Evolutionary conservation across 805 yeast genomes (phyloP).

Genomic region (Naumovozyma baii): DNA sequence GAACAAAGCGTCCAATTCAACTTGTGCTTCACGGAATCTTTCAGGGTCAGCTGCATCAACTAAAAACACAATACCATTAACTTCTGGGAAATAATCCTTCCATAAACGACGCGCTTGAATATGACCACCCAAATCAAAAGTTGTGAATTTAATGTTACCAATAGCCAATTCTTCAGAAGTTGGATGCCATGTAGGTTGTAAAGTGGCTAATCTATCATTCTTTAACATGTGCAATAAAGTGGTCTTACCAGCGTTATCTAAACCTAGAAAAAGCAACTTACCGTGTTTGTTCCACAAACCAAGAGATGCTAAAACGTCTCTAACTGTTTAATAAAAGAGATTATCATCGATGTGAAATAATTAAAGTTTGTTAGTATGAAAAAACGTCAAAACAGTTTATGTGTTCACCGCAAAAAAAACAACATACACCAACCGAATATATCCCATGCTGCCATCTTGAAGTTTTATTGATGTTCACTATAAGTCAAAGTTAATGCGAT

Average conservation of each 20-base stretch:
- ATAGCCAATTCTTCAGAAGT: slow-evolving; percentile 96
- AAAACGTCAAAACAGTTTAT: no score
- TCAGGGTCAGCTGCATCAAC: slow-evolving; percentile 97
- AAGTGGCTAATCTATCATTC: slow-evolving; percentile 94
- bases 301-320: slow-evolving; percentile 66
- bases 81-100: slow-evolving; percentile 99
- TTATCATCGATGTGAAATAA: no score
- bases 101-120: slow-evolving; percentile 97
- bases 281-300: slow-evolving; percentile 93
- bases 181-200: slow-evolving; percentile 97
- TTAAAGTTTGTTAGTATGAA: neutral
- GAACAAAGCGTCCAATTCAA: slow-evolving; percentile 87
- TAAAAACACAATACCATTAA: slow-evolving; percentile 89
- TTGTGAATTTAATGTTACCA: slow-evolving; percentile 92
- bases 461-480: neutral
- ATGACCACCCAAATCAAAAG: slow-evolving; percentile 98
- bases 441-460: slow-evolving; percentile 24
- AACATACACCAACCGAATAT: slow-evolving; percentile 30
- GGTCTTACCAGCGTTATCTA: slow-evolving; percentile 97
- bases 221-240: slow-evolving; percentile 76
- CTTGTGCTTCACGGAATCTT: slow-evolving; percentile 89
- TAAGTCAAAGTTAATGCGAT: neutral
- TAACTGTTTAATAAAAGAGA: slow-evolving; percentile 34
- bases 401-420: slow-evolving; percentile 1
- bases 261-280: slow-evolving; percentile 87